Conservation (phyloP, 73 alveolate species). For the Paramecium caudatum region DNA sequence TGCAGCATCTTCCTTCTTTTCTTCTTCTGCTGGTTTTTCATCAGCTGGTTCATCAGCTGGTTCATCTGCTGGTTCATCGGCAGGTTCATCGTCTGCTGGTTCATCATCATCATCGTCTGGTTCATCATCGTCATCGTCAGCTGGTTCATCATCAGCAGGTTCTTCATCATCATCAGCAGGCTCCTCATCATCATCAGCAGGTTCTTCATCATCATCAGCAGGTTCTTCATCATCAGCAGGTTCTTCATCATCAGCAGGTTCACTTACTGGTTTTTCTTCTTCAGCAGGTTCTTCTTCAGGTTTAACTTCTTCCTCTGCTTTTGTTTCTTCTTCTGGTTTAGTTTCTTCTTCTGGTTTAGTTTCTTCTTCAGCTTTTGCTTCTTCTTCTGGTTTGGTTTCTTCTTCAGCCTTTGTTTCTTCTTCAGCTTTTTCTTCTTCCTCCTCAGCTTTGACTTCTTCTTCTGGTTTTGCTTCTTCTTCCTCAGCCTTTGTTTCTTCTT, state of each 20-base stretch:
- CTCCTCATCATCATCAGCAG: too few relatives aligned
- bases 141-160: not conserved
- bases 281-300: not conserved
- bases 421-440: not conserved
- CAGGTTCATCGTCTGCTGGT: not conserved
- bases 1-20: too few relatives aligned
- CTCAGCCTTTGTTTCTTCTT: too few relatives aligned
- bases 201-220: too few relatives aligned
- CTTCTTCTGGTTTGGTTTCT: not conserved
- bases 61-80: not conserved
- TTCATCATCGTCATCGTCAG: not conserved
- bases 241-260: not conserved
- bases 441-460: not conserved
- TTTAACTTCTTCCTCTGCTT: not conserved
- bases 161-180: too few relatives aligned
- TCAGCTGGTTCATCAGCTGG: not conserved
- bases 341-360: not conserved
- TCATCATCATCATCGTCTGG: not conserved
- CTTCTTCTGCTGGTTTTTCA: not conserved
- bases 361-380: not conserved
- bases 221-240: not conserved
- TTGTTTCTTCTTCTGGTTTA: not conserved
- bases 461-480: not conserved
- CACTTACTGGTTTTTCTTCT: not conserved
- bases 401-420: not conserved